Evolutionary conservation across 352 stramenopile species (phyloP), one percentile per base, ranked within the genome.

Genomic region (Pelagophyceae sp.): DNA sequence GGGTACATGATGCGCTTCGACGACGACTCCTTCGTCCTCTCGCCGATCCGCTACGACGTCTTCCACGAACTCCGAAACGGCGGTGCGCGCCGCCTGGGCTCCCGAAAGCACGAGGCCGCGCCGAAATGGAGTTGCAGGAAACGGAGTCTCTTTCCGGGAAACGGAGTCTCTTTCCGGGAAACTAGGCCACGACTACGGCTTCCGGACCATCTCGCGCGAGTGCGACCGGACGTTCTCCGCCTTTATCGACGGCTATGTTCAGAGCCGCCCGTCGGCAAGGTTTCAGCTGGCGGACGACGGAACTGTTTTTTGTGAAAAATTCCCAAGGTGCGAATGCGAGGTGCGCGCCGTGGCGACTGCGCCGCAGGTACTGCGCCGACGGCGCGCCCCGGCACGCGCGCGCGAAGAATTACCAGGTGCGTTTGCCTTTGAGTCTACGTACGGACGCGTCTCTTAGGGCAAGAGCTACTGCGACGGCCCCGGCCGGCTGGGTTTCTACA

Each of bases 21-120:
- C 67, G 67, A 74, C 67, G 67, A 74, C 67, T 74, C 67, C 35
- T 74, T 74, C 27, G 25, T 74, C 6, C 38, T 74, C 5, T 74
- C 67, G 35, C 19, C 20, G 2, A 27, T 58, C 35, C 17, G 3
- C 27, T 51, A 74, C 67, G 29, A 74, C 67, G 0, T 74, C 33
- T 74, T 74, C 38, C 35, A n/a, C n/a, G n/a, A n/a, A n/a, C n/a
- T n/a, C n/a, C n/a, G n/a, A n/a, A n/a, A n/a, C 3, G 27, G 23
- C 35, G 6, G 58, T 74, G 67, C 67, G 67, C 35, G 67, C 20
- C 15, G 3, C 27, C n/a, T n/a, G n/a, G n/a, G n/a, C n/a, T n/a
- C n/a, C n/a, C n/a, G n/a, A n/a, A n/a, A n/a, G n/a, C n/a, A n/a
- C n/a, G n/a, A n/a, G n/a, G n/a, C n/a, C n/a, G n/a, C n/a, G n/a